Base-by-base conservation (phyloP, 371 early-diverging fungal species). In the Mycotypha africana region DNA sequence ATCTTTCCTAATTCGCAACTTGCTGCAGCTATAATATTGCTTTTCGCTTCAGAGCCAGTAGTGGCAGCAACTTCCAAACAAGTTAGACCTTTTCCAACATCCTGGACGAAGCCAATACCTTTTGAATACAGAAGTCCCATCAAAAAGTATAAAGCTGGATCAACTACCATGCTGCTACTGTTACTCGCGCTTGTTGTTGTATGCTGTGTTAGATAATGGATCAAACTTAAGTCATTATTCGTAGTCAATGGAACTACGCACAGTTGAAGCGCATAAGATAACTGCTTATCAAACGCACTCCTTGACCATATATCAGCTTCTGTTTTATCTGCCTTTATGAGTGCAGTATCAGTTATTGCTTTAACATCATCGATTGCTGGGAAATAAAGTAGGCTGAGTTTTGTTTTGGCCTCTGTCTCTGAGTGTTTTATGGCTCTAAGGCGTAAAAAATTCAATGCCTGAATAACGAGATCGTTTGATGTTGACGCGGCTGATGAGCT, bases 201-300 rank as follows among this genome's bases (percentile, higher is more conserved):
- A 3, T 53, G 49, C 9, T 40, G 20, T 4, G 43, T 5, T 7
- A 50, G 42, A 30, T 52, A 20, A 9, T 46, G 25, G 11, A 49
- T 34, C 4, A 40, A 26, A 19, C 52, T 49, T 2, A 45, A 34
- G 10, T 49, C 40, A 12, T 31, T 51, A 9, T 31, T 45, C 11
- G 32, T 33, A 6, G 22, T 22, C 17, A 71, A 54, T 3, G 51
- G 30, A 7, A 21, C 15, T 1, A 61, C 38, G 25, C 63, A 62
- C 2, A 37, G 28, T 8, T 43, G 20, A 3, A 72, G 36, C 0
- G 68, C 73, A 3, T 41, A 28, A 2, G 62, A 47, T 0, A 72
- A 35, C 22, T 67, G 68, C 37, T 68, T 67, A 33, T 72, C 73
- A 42, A 65, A 72, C 8, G 68, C 58, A 35, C 73, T 67, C 6